These are phyloP conservation scores for Nadsonia starkeyi-henricii DNA, from an alignment of 1,139 yeast species.

Conservation along the genomic window DNA sequence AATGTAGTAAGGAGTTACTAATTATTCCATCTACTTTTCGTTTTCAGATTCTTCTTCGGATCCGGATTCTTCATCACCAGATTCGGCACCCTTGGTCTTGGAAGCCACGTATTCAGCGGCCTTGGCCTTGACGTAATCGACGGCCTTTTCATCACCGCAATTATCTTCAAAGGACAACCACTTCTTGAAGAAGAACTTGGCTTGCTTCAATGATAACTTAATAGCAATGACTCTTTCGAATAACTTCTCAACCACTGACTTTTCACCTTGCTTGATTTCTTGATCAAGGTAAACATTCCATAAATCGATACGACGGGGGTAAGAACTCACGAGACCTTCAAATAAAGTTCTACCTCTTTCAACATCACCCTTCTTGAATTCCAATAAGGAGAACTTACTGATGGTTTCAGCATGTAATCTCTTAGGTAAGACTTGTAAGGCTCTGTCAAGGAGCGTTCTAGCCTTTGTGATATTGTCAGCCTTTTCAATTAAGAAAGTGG, in stretches of 20 bases:
- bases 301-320: conserved; percentile 80
- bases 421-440: conserved; percentile 60
- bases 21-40: background rate
- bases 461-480: conserved; percentile 38
- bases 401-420: conserved; percentile 70
- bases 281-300: conserved; percentile 95
- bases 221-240: conserved; percentile 55
- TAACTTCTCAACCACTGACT: conserved; percentile 54
- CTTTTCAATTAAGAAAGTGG: conserved; percentile 50
- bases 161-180: conserved; percentile 77
- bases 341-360: conserved; percentile 92
- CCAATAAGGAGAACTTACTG: conserved; percentile 78
- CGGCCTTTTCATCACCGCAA: conserved; percentile 51
- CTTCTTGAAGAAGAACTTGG: conserved; percentile 85
- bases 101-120: conserved; percentile 62
- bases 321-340: conserved; percentile 82
- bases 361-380: conserved; percentile 71
- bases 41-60: conserved; percentile 3
- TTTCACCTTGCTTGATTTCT: conserved; percentile 57
- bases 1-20: too few relatives aligned
- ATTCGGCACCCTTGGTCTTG: conserved; percentile 8
- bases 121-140: conserved; percentile 79
- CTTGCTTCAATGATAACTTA: conserved; percentile 77
- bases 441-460: conserved; percentile 55
- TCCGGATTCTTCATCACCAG: conserved; percentile 3